A percentile compares a stretch with the other conserved stretches of the same genome.
phyloP scores from a whole-genome alignment of 2,329 filamentous ascomycete species.

The Truncatella angustata region DNA sequence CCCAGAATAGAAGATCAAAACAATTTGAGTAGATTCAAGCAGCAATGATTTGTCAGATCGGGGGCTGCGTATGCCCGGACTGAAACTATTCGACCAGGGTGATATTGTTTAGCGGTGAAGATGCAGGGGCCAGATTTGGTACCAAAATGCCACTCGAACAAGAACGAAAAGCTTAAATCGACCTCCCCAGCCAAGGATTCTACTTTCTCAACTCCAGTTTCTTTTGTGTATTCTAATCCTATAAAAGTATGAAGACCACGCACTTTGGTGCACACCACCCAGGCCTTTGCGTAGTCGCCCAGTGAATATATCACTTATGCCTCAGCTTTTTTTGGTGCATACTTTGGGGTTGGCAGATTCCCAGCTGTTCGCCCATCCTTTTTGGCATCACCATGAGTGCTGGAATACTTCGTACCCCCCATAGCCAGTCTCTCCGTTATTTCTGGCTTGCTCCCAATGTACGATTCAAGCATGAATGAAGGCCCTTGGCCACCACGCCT shows the following conservation, averaged over 20 bases:
- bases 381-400: neutral
- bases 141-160: too few species aligned
- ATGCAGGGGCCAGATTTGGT: neutral
- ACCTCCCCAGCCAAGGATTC: neutral
- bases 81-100: too few species aligned
- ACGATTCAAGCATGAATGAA: neutral
- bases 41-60: too few species aligned
- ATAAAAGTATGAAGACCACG: too few species aligned
- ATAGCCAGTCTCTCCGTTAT: slow-evolving; percentile 1
- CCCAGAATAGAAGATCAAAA: too few species aligned
- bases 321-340: neutral
- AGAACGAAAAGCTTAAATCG: neutral
- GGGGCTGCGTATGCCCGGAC: too few species aligned
- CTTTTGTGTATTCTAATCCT: neutral
- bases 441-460: neutral
- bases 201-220: neutral
- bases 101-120: neutral
- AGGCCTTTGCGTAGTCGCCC: too few species aligned
- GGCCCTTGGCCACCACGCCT: neutral
- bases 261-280: too few species aligned
- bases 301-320: too few species aligned
- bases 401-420: neutral
- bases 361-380: neutral
- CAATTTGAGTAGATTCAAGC: too few species aligned
- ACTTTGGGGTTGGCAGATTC: neutral